A percentile compares a stretch with the other conserved stretches of the same genome.
These are phyloP conservation scores for Coccinonectria pachysandricola DNA, from an alignment of 2,329 filamentous ascomycete species.

Conservation along the genomic window DNA sequence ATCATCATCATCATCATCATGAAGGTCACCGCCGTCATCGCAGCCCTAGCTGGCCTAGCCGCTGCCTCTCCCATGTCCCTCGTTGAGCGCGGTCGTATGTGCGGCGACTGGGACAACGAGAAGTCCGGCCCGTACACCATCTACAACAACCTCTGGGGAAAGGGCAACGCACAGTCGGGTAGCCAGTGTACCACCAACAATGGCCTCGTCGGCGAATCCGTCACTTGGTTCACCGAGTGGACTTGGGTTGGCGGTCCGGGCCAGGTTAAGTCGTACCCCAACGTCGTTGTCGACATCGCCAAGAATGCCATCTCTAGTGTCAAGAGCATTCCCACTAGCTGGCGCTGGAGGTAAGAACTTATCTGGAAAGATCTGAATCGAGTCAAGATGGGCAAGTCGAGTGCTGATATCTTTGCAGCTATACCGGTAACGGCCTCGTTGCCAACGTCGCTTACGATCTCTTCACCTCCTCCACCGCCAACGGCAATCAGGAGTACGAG, in stretches of 20 bases:
- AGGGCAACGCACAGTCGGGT: slow-evolving; percentile 24
- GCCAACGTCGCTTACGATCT: slow-evolving; percentile 52
- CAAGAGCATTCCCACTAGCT: slow-evolving; percentile 24
- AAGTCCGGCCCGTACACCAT: slow-evolving; percentile 33
- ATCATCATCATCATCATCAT: too few species aligned
- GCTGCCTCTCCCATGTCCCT: slow-evolving; percentile 20
- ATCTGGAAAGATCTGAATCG: too few species aligned
- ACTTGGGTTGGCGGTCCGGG: slow-evolving; percentile 27
- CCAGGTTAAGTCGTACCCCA: slow-evolving; percentile 36
- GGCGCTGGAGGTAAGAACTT: slow-evolving; percentile 18
- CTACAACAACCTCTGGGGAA: slow-evolving; percentile 44
- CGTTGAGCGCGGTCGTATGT: slow-evolving; percentile 26
- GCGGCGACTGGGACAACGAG: slow-evolving; percentile 29
- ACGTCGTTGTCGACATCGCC: slow-evolving; percentile 28
- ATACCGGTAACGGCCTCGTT: slow-evolving; percentile 26
- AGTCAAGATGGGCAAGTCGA: too few species aligned
- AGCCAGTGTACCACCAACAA: slow-evolving; percentile 32
- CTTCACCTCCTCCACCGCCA: slow-evolving; percentile 41
- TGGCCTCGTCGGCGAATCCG: slow-evolving; percentile 21
- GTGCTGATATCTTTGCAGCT: slow-evolving; percentile 23
- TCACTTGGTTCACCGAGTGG: slow-evolving; percentile 33
- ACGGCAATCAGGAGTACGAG: slow-evolving; percentile 41
- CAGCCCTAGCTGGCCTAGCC: slow-evolving; percentile 19
- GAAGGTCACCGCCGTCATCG: too few species aligned
- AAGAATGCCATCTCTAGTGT: slow-evolving; percentile 26